These are phyloP conservation scores for Neofusicoccum sp. DNA, from an alignment of 2,329 filamentous ascomycete species.

Conservation along the genomic window DNA sequence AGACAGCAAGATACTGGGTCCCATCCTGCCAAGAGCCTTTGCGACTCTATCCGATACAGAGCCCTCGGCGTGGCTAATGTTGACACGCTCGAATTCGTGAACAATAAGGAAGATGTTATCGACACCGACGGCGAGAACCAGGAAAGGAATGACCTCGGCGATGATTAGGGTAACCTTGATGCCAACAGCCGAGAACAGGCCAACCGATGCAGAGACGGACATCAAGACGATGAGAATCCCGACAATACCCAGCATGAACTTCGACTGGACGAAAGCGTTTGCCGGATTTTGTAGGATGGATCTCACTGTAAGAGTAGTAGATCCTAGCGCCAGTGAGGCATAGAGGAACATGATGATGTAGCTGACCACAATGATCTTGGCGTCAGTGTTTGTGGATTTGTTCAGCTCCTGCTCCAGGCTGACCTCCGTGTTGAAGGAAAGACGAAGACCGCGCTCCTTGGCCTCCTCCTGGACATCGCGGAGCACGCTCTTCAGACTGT, in stretches of 20 bases:
- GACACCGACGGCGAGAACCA: constrained; percentile 93
- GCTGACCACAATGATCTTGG: constrained; percentile 93
- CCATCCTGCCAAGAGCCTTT: constrained; percentile 90
- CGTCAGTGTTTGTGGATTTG: constrained; percentile 97
- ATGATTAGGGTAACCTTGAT: constrained; percentile 97
- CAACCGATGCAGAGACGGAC: constrained; percentile 95
- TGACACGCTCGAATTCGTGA: constrained; percentile 95
- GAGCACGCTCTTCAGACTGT: constrained; percentile 72
- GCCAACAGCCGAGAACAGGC: constrained; percentile 87
- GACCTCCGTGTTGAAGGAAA: constrained; percentile 95
- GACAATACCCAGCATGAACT: constrained; percentile 91
- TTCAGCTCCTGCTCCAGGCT: constrained; percentile 95
- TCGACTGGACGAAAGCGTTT: constrained; percentile 87
- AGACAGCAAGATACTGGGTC: constrained; percentile 92
- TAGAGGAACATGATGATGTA: constrained; percentile 99
- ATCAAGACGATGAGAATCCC: constrained; percentile 96
- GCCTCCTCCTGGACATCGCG: constrained; percentile 82
- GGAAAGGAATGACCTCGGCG: constrained; percentile 96
- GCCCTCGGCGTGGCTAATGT: constrained; percentile 86
- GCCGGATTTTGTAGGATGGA: constrained; percentile 81
- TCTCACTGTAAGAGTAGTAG: constrained; percentile 75
- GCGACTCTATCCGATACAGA: constrained; percentile 84
- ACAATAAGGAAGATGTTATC: constrained; percentile 99
- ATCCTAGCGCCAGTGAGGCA: constrained; percentile 88
- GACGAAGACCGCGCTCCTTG: constrained; percentile 70